Conservation (phyloP, 768 basidiomycete species). For the Mycena rosella region DNA sequence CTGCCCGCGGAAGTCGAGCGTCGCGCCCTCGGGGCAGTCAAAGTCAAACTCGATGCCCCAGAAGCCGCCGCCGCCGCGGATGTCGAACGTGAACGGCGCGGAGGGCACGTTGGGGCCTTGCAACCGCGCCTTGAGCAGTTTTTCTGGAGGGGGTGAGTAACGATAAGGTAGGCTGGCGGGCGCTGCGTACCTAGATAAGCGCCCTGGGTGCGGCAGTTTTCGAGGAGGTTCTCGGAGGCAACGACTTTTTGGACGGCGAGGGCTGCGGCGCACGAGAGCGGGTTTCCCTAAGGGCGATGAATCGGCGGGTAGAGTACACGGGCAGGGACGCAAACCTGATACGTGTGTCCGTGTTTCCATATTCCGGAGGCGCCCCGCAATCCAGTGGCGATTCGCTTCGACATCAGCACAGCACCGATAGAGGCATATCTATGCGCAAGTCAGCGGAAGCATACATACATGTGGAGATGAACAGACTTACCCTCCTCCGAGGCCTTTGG, state of each 20-base stretch:
- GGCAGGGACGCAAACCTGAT: constrained; percentile 63
- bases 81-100: constrained; percentile 79
- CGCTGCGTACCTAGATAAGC: constrained; percentile 61
- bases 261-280: constrained; percentile 81
- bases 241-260: constrained; percentile 87
- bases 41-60: constrained; percentile 90
- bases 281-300: constrained; percentile 65
- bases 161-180: background rate
- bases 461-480: constrained; percentile 46
- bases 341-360: constrained; percentile 90
- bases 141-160: constrained; percentile 43
- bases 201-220: constrained; percentile 71
- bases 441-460: background rate
- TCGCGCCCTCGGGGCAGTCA: constrained; percentile 53
- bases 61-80: constrained; percentile 87
- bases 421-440: constrained; percentile 71
- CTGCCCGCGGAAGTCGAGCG: constrained; percentile 63
- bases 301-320: background rate
- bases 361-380: constrained; percentile 76
- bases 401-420: constrained; percentile 87
- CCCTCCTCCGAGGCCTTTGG: constrained; percentile 93
- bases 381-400: constrained; percentile 76
- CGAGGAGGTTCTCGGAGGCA: constrained; percentile 75
- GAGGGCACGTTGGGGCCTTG: constrained; percentile 66
- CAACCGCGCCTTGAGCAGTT: constrained; percentile 68